Percentiles rank a stretch among this genome's conserved stretches.
Conservation (phyloP, 768 basidiomycete species). For the Psilocybe cubensis region DNA sequence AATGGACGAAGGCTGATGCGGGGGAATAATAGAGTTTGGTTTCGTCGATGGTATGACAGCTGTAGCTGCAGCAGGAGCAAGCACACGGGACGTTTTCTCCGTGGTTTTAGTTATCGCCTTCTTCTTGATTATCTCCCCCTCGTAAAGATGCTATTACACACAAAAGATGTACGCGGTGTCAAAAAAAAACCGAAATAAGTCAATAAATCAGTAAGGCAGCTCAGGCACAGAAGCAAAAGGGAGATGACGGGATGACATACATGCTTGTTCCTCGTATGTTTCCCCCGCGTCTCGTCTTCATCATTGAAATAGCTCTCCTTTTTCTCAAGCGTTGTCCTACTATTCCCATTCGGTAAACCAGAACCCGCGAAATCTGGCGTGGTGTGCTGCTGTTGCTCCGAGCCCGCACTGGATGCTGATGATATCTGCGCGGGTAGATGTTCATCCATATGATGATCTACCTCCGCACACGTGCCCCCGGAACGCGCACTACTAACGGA, state of each 20-base stretch:
- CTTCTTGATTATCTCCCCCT: conserved; percentile 31
- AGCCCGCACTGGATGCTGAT: conserved; percentile 6
- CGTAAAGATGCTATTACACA: conserved; percentile 24
- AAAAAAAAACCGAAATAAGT: too few relatives aligned
- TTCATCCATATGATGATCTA: conserved; percentile 27
- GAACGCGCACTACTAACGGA: conserved; percentile 25
- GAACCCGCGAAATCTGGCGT: conserved; percentile 6
- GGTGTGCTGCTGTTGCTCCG: too few relatives aligned
- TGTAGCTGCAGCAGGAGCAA: too few relatives aligned
- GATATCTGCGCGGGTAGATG: conserved; percentile 19
- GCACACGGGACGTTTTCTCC: conserved; percentile 5
- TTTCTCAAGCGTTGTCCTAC: conserved; percentile 20
- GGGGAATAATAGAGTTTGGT: conserved; percentile 12
- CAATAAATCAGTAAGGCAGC: conserved; percentile 20
- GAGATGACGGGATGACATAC: conserved; percentile 17
- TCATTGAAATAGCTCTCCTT: conserved; percentile 4
- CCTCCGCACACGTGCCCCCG: conserved; percentile 27
- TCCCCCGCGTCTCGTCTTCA: conserved; percentile 15
- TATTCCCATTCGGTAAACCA: conserved; percentile 16
- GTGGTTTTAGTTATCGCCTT: conserved; percentile 8
- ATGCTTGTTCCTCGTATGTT: conserved; percentile 14
- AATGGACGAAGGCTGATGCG: conserved; percentile 9
- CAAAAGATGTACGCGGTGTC: conserved; percentile 17
- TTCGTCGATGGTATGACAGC: conserved; percentile 1
- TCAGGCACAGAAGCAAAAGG: conserved; percentile 9